Evolutionary conservation across 768 basidiomycete genomes (phyloP), one percentile per base, ranked within the genome.

Genomic region (Sarcomyxa edulis): DNA sequence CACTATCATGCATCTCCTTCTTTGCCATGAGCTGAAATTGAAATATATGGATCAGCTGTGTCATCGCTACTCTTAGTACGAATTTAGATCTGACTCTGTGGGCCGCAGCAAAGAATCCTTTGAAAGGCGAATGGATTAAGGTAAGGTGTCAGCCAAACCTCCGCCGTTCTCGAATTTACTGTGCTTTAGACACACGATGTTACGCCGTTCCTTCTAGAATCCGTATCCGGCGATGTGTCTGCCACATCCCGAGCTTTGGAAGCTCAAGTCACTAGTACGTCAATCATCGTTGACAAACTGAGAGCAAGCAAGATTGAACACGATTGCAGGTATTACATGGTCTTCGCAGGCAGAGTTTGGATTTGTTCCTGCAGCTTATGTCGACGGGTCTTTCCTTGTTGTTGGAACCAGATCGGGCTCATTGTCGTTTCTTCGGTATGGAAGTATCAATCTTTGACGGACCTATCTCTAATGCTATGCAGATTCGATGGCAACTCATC

Each of bases 21-120:
- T n/a, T 34, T 12, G 18, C 9, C 28, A 18, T 16, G 43, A 3
- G n/a, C 21, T 28, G 16, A 15, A 11, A 28, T 26, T 33, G 14
- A 18, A 6, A 2, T 11, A 16, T 27, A 20, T 18, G 7, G 29
- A 16, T 26, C 43, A 89, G 86, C 39, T 87, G 84, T 46, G 56
- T 88, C 18, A 52, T 87, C 35, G 83, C 76, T 3, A 64, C 77
- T 14, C 62, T 89, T 41, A 86, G 72, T 42, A 81, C 84, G 11
- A 89, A 89, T 47, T 70, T 84, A 71, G 84, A 90, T 54, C 56
- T 88, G 18, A 69, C 73, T 10, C 61, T 90, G 9, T 90, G 81
- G 83, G 63, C 61, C 7, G 69, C 84, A 2, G 57, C 60, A 1
- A 83, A 83, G 50, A 84, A 89, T 49, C 71, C 71, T 45, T 50